phyloP scores from a whole-genome alignment of 441 rosid species.

The Croton setiger region DNA sequence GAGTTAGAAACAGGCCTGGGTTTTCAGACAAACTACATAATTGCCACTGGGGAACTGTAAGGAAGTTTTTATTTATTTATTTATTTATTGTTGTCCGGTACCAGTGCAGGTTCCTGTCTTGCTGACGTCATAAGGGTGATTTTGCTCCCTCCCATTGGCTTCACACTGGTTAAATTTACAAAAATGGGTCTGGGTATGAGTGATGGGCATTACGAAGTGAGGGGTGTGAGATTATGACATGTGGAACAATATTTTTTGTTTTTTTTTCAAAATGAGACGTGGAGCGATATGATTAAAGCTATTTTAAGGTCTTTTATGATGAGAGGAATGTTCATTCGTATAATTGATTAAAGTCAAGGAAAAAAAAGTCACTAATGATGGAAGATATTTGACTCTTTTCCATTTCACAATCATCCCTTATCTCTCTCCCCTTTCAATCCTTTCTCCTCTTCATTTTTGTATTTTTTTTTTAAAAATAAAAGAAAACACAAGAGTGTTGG shows the following conservation, averaged over 20 bases:
- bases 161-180: neutral
- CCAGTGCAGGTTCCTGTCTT: conserved; percentile 22
- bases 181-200: neutral
- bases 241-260: too few relatives aligned
- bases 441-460: too few relatives aligned
- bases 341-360: conserved; percentile 19
- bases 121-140: conserved; percentile 12
- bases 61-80: conserved; percentile 17
- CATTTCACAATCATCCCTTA: too few relatives aligned
- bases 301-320: neutral
- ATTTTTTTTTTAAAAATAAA: too few relatives aligned
- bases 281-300: conserved; percentile 8
- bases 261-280: too few relatives aligned
- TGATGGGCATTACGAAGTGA: neutral
- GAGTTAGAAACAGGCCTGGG: conserved; percentile 16
- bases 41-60: conserved; percentile 38
- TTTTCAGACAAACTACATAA: conserved; percentile 32
- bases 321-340: neutral
- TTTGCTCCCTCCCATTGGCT: neutral
- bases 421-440: too few relatives aligned
- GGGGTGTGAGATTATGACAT: conserved; percentile 3
- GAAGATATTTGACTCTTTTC: conserved; percentile 17
- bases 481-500: too few relatives aligned
- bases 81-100: neutral
- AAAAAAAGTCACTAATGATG: conserved; percentile 4